These are phyloP conservation scores for Leccinum variicolor DNA, from an alignment of 768 basidiomycete species.

Conservation along the genomic window DNA sequence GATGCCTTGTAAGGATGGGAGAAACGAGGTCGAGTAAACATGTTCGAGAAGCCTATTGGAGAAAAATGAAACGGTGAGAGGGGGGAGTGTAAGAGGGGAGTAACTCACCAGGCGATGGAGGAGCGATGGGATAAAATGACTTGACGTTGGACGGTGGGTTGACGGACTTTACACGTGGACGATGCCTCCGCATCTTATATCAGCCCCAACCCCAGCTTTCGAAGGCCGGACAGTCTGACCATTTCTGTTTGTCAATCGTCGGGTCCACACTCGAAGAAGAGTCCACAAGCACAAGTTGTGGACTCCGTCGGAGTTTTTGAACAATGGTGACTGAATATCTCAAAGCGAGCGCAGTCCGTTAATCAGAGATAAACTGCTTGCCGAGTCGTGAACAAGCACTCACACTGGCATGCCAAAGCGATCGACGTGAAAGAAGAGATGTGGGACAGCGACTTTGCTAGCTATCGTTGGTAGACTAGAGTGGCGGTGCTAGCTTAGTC, in stretches of 20 bases:
- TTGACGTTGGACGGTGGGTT: not conserved
- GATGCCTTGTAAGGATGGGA: slow-evolving; percentile 16
- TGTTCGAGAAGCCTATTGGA: slow-evolving; percentile 1
- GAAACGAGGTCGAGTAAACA: slow-evolving; percentile 16
- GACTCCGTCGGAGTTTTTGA: too few species aligned
- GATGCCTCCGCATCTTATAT: slow-evolving; percentile 18
- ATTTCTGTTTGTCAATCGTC: slow-evolving; percentile 7
- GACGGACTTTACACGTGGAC: not conserved
- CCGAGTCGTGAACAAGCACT: not conserved
- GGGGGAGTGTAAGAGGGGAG: not conserved
- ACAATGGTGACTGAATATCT: too few species aligned
- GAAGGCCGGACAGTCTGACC: slow-evolving; percentile 4
- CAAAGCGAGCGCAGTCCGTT: not conserved
- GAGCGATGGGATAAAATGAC: not conserved
- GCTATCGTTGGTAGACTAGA: not conserved
- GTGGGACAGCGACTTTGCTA: not conserved
- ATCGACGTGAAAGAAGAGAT: not conserved
- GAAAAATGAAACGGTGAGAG: not conserved
- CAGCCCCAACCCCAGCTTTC: not conserved
- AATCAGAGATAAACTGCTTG: not conserved
- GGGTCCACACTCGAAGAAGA: not conserved
- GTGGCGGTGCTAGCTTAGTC: not conserved
- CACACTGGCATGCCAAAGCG: slow-evolving; percentile 2
- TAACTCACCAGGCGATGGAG: not conserved
- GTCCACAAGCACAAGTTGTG: not conserved